Conservation (phyloP, 129 eudicot species). For the Apium graveolens region DNA sequence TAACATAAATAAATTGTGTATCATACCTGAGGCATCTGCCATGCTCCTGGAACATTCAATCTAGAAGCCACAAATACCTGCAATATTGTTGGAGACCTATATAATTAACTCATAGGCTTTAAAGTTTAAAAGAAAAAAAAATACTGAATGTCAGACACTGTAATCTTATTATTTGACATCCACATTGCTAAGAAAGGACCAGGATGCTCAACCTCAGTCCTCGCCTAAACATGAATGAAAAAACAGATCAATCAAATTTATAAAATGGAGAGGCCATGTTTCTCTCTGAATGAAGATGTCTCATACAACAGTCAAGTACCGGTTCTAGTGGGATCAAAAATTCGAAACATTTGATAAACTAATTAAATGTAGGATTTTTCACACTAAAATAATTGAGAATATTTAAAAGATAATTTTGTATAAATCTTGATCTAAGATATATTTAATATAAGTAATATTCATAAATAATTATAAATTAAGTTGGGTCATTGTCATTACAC, state of each 20-base stretch:
- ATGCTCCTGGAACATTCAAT: constrained; percentile 98
- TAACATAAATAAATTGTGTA: not conserved
- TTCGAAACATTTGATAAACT: not conserved
- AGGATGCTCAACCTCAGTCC: not conserved
- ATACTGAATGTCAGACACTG: not conserved
- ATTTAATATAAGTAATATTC: not conserved
- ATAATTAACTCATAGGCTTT: constrained; percentile 1
- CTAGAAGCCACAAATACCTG: constrained; percentile 98
- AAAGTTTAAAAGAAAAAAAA: constrained; percentile 1
- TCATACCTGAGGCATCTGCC: constrained; percentile 99
- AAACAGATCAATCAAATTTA: not conserved
- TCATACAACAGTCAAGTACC: not conserved
- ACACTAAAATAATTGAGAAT: no score
- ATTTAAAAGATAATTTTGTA: not conserved
- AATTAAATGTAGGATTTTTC: not conserved
- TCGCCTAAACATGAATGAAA: not conserved
- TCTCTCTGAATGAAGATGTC: not conserved
- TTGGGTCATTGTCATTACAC: no score
- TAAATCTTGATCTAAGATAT: not conserved
- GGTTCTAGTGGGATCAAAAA: not conserved
- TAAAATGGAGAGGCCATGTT: not conserved
- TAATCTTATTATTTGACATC: not conserved
- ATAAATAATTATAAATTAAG: not conserved
- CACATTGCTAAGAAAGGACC: not conserved
- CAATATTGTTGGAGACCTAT: constrained; percentile 18